phyloP scores from a whole-genome alignment of 202 grass and related monocot genomes.

The Zizania palustris region DNA sequence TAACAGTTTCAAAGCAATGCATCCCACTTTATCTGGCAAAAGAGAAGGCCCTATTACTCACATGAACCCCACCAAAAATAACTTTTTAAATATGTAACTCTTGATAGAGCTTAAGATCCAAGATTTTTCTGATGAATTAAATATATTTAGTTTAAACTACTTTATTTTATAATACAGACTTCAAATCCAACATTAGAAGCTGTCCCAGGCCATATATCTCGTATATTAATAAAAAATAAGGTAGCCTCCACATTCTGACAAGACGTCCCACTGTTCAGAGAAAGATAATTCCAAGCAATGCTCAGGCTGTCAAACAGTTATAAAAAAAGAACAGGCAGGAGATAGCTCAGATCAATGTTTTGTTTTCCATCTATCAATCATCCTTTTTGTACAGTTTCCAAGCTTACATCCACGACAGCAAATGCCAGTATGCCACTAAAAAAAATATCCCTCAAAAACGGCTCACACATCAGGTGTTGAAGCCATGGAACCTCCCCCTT shows the following conservation, averaged over 20 bases:
- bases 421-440: constrained; percentile 49
- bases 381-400: constrained; percentile 68
- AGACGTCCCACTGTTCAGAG: no score
- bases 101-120: no score
- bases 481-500: constrained; percentile 24
- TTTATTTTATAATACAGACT: no score
- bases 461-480: constrained; percentile 44
- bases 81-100: neutral
- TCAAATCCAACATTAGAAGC: no score
- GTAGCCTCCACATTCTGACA: neutral
- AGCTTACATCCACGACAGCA: constrained; percentile 52
- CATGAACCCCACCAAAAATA: neutral
- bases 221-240: no score
- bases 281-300: neutral
- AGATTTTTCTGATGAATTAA: no score
- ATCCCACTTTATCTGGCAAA: neutral
- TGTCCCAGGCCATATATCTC: no score
- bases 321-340: neutral
- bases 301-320: no score
- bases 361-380: constrained; percentile 57
- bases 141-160: no score
- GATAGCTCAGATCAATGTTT: constrained; percentile 36
- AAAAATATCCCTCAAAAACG: constrained; percentile 47
- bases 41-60: neutral
- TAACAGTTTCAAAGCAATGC: neutral